Conservation (phyloP, 768 basidiomycete genomes). For the Termitomyces sp. region DNA sequence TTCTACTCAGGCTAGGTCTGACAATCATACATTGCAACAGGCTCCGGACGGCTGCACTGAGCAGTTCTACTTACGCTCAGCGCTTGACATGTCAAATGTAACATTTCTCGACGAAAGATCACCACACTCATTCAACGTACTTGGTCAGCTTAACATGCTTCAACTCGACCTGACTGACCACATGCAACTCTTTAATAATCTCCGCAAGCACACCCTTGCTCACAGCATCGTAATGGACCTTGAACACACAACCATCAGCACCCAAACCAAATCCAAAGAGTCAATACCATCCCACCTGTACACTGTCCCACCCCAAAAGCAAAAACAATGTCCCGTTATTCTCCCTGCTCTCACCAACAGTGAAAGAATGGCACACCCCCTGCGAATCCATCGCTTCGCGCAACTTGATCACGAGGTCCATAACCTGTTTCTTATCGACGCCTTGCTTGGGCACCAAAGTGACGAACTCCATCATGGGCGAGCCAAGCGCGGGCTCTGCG, state of each 20-base stretch:
- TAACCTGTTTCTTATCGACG: neutral
- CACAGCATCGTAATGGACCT: constrained; percentile 8
- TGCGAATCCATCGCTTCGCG: neutral
- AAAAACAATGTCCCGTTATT: constrained; percentile 4
- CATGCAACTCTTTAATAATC: constrained; percentile 1
- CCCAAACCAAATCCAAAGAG: neutral
- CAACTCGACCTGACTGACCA: neutral
- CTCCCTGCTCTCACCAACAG: constrained; percentile 7
- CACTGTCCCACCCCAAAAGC: constrained; percentile 10
- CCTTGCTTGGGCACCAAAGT: neutral
- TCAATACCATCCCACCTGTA: constrained; percentile 3
- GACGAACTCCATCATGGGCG: constrained; percentile 4
- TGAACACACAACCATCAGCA: neutral
- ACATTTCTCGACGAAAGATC: too few relatives aligned
- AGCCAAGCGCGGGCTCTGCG: neutral
- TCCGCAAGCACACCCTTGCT: neutral
- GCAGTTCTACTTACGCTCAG: too few relatives aligned
- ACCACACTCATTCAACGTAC: neutral
- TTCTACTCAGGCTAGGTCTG: too few relatives aligned
- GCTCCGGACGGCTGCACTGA: too few relatives aligned
- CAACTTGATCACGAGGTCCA: neutral
- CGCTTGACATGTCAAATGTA: too few relatives aligned
- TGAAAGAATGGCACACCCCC: neutral
- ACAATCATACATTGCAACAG: too few relatives aligned
- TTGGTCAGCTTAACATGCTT: constrained; percentile 5